Evolutionary conservation across 2,329 filamentous ascomycete species (phyloP), one percentile per base, ranked within the genome.

Genomic region (Zymoseptoria tritici): DNA sequence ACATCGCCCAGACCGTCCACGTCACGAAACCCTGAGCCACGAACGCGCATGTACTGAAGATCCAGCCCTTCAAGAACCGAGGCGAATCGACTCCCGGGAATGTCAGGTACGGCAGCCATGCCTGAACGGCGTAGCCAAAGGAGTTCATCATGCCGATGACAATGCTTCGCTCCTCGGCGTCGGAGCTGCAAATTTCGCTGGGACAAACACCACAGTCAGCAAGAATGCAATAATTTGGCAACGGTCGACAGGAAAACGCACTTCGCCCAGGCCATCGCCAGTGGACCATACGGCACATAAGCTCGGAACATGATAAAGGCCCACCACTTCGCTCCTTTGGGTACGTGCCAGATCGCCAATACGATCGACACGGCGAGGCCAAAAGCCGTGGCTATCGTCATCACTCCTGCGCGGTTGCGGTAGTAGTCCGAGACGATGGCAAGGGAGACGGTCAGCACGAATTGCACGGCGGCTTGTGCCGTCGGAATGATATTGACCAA

Each of bases 71-170:
- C 9, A 56, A 56, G 56, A 69, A 69, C 20, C 53, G 53, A 8
- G 67, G 67, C 19, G 60, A 50, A 42, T 67, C 66, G 4, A 58
- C 56, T n/a, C 60, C 57, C 3, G 67, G 67, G 54, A 65, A 68
- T 8, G 66, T 68, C 52, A 69, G 20, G 1, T 87, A 77, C 6
- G 87, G 87, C 50, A 90, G 70, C 86, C 86, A 89, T 0, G 85
- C 84, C 67, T 89, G 85, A 51, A 90, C 73, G 1, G 88, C 84
- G 61, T 88, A 88, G 0, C 85, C 85, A 75, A 89, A 81, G 68
- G 86, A 81, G 61, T 89, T 89, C 84, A 89, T 89, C 16, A 78
- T 74, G 0, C 79, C 86, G 0, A 86, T 80, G 0, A 89, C 84
- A 3, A 90, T 75, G 0, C 86, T 85, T 4, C 85, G 77, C 72